Percentiles rank a stretch among this genome's conserved stretches.
Evolutionary conservation across 495 filamentous ascomycete species (phyloP).

Genomic region (Schizothecium vesticola): DNA sequence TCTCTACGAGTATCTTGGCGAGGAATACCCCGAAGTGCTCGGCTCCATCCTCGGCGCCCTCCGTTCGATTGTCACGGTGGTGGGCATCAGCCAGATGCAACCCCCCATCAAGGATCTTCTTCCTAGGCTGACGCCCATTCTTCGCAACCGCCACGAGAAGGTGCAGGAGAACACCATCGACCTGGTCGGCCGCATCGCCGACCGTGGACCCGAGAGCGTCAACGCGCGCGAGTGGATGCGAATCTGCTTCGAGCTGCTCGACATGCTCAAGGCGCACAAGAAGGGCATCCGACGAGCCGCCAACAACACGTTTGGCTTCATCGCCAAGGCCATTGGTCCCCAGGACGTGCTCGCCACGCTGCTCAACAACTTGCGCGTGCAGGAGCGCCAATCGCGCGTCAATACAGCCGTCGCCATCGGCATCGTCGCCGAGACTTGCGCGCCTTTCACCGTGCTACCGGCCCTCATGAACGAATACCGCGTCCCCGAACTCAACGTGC

Average conservation of each 20-base stretch:
- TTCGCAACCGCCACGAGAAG: slow-evolving; percentile 98
- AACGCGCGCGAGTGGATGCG: slow-evolving; percentile 99
- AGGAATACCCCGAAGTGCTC: slow-evolving; percentile 97
- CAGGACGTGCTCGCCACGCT: slow-evolving; percentile 95
- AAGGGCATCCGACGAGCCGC: slow-evolving; percentile 97
- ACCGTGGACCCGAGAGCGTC: slow-evolving; percentile 91
- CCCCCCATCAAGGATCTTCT: slow-evolving; percentile 97
- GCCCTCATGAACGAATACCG: slow-evolving; percentile 99
- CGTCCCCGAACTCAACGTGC: slow-evolving; percentile 96
- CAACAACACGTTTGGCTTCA: slow-evolving; percentile 99
- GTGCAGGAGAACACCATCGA: slow-evolving; percentile 99
- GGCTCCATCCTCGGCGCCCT: slow-evolving; percentile 95
- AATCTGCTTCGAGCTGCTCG: slow-evolving; percentile 97
- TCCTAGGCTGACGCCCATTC: slow-evolving; percentile 89
- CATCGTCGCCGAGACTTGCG: slow-evolving; percentile 99
- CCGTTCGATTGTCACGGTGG: slow-evolving; percentile 93
- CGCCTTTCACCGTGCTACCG: slow-evolving; percentile 97
- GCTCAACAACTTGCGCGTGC: slow-evolving; percentile 92
- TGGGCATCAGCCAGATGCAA: slow-evolving; percentile 98
- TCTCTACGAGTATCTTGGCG: slow-evolving; percentile 98
- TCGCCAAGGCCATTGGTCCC: slow-evolving; percentile 97
- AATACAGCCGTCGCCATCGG: slow-evolving; percentile 98
- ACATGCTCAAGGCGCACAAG: slow-evolving; percentile 99
- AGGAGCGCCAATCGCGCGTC: slow-evolving; percentile 96
- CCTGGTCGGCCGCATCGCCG: slow-evolving; percentile 94